Conservation (phyloP, 2,329 filamentous ascomycete species). For the Trichophyton simii region DNA sequence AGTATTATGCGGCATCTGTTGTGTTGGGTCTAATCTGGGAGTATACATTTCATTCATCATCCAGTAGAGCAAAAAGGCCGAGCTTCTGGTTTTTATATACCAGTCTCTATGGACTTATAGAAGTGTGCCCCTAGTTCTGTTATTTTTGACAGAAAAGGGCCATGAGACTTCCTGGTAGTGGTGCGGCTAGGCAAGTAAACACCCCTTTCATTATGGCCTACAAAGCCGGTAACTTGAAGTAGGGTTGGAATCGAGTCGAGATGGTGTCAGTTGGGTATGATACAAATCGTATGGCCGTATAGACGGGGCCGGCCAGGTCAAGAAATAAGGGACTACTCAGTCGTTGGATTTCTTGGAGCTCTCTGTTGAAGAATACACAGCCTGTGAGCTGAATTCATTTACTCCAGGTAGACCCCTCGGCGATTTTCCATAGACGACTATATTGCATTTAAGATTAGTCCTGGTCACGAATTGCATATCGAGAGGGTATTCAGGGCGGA, state of each 20-base stretch:
- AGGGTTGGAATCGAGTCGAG: neutral
- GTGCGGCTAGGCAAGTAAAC: neutral
- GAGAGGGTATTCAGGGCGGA: neutral
- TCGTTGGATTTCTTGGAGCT: neutral
- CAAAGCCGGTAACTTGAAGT: neutral
- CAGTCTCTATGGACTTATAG: too few species aligned
- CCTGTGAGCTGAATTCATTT: conserved; percentile 6
- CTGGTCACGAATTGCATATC: neutral
- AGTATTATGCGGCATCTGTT: neutral
- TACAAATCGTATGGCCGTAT: neutral
- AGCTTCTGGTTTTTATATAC: neutral
- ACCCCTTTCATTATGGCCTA: neutral
- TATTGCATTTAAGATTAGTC: neutral
- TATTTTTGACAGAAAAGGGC: neutral
- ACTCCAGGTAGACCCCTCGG: conserved; percentile 8
- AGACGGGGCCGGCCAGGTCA: neutral
- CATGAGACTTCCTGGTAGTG: neutral
- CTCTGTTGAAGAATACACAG: neutral
- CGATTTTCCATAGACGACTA: conserved; percentile 9
- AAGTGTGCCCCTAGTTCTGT: too few species aligned
- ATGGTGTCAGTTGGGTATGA: neutral
- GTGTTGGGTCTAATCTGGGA: neutral
- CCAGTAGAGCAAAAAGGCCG: neutral
- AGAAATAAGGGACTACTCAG: neutral
- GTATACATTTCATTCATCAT: neutral